Conservation (phyloP, 176 grass and related monocot genomes). For the Otatea glauca region DNA sequence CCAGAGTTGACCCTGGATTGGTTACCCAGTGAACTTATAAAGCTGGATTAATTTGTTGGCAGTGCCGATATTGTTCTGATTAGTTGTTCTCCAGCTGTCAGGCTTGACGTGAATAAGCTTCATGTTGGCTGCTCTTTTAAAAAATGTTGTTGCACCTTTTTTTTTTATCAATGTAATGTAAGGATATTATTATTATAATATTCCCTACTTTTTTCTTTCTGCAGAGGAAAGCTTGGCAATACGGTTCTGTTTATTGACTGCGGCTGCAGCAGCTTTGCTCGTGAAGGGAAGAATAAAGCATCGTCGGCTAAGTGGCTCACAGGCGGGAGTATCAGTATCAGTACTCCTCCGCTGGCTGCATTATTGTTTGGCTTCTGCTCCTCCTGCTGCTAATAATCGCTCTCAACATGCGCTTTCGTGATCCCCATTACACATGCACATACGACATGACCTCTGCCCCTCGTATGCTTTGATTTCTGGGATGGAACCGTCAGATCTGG, state of each 20-base stretch:
- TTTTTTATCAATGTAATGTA: background rate
- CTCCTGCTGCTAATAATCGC: background rate
- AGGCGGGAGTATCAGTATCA: background rate
- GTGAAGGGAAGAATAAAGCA: slow-evolving; percentile 17
- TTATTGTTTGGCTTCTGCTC: slow-evolving; percentile 45
- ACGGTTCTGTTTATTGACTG: slow-evolving; percentile 21
- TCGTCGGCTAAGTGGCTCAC: background rate
- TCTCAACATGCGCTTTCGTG: background rate
- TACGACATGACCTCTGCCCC: background rate
- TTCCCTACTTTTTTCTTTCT: background rate
- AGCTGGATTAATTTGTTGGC: background rate
- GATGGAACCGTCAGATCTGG: slow-evolving; percentile 40
- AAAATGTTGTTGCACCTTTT: background rate
- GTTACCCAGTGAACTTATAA: background rate
- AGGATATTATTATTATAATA: background rate
- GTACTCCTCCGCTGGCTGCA: background rate
- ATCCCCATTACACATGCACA: background rate
- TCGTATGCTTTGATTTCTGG: slow-evolving; percentile 43
- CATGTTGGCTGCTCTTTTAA: background rate
- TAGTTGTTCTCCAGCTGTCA: background rate
- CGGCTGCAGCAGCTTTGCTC: slow-evolving; percentile 33
- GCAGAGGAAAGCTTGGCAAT: background rate
- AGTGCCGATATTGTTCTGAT: background rate
- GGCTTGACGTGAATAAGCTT: background rate
- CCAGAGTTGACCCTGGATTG: background rate